Evolutionary conservation across 805 yeast species (phyloP), one percentile per base, ranked within the genome.

Genomic region (Yamadazyma paraphyllophila): DNA sequence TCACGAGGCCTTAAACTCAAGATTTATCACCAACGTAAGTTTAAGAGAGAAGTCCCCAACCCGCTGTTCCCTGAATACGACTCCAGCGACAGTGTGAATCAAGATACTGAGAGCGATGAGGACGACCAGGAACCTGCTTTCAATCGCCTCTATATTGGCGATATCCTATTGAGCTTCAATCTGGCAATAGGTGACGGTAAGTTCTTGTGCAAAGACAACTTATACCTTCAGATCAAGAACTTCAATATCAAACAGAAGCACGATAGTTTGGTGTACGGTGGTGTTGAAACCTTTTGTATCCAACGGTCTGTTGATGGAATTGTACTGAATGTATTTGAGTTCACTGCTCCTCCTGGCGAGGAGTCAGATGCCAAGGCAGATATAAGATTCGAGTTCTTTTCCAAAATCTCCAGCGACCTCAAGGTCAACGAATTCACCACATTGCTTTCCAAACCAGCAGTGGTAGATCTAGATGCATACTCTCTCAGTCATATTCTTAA

Each of bases 301-400:
- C 13, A 61, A 2, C 46, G 65, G 15, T 49, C 46, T 9, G 51
- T 47, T 16, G 47, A 58, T 17, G 56, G 60, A 10, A 41, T 47
- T 1, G n/a, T 48, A 5, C 41, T 61, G 24, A 41, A 48, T 26
- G 66, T 77, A 1, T 60, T 67, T 27, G 40, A 43, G 11, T 68
- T 65, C 46, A 56, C 53, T 20, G 24, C 6, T 20, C 24, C 24
- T 17, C 33, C 27, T 32, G 29, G 11, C 24, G 15, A 20, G 24
- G 24, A 20, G 24, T 20, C 24, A 20, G 47, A 44, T 1, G 40
- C 53, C 1, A 72, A 71, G 34, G 74, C 77, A 6, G 88, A 82
- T 51, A 39, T 82, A 2, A 56, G 83, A 29, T 78, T 82, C 56
- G 86, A 82, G 55, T 46, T 72, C 16, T 69, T 72, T 39, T 39